Conservation (phyloP, 2,329 filamentous ascomycete genomes). For the Cladophialophora yegresii region DNA sequence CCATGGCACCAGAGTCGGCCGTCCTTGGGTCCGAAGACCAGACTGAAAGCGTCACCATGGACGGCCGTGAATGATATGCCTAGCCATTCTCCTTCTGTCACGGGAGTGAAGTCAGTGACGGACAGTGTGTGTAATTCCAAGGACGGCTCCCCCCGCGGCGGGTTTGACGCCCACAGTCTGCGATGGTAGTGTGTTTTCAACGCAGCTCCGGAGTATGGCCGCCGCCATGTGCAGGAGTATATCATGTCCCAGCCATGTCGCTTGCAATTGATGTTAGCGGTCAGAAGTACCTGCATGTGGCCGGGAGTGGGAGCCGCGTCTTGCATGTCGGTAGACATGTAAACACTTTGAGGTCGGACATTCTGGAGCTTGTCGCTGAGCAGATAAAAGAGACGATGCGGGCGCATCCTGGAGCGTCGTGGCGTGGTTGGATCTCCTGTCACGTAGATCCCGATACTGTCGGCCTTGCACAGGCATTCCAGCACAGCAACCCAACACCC, state of each 20-base stretch:
- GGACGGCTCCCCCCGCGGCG: background rate
- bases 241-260: background rate
- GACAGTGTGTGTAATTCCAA: background rate
- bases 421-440: background rate
- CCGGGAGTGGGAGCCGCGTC: background rate
- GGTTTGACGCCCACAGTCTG: background rate
- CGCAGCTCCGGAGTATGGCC: background rate
- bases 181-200: background rate
- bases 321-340: background rate
- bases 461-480: background rate
- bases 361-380: background rate
- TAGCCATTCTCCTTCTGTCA: background rate
- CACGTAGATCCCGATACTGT: background rate
- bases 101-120: background rate
- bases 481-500: background rate
- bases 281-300: background rate
- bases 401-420: background rate
- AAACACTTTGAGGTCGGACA: background rate
- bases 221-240: background rate
- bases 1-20: slow-evolving; percentile 2
- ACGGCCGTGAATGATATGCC: background rate
- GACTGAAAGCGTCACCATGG: background rate
- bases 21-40: slow-evolving; percentile 2
- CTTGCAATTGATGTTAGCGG: background rate
- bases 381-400: background rate